Conservation (phyloP, 257 asterid species). For the Solanum sitiens region DNA sequence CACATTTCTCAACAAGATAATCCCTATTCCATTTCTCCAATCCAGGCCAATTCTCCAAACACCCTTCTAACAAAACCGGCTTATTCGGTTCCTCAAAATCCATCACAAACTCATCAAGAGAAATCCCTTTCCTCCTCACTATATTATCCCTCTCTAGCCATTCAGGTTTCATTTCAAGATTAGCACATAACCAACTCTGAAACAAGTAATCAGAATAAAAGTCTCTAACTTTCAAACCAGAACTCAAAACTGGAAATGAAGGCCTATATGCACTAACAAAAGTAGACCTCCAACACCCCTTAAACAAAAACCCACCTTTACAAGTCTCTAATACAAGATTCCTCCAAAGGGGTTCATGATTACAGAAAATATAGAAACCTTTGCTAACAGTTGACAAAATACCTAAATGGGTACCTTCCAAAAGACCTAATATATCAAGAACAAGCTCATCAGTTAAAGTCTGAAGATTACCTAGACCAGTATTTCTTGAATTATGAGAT, state of each 20-base stretch:
- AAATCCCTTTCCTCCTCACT: conserved; percentile 52
- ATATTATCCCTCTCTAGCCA: conserved; percentile 91
- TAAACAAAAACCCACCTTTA: conserved; percentile 49
- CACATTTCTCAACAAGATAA: conserved; percentile 45
- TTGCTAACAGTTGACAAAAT: conserved; percentile 76
- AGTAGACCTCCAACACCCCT: conserved; percentile 64
- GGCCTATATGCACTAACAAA: conserved; percentile 16
- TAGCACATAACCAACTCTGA: conserved; percentile 98
- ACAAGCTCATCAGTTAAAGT: conserved; percentile 78
- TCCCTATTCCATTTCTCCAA: conserved; percentile 70
- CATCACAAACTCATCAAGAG: conserved; percentile 59
- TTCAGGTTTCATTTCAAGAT: conserved; percentile 91
- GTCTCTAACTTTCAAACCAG: conserved; percentile 50
- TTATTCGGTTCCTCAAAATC: conserved; percentile 76
- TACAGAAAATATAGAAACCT: conserved; percentile 83
- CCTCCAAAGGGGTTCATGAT: conserved; percentile 93
- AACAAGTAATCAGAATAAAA: conserved; percentile 94
- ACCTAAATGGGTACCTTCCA: conserved; percentile 57
- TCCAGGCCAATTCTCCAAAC: conserved; percentile 70
- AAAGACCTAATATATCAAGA: conserved; percentile 68
- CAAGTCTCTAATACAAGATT: conserved; percentile 53
- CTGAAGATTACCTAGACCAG: conserved; percentile 69
- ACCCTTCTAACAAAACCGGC: conserved; percentile 83
- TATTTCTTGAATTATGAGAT: conserved; percentile 49
- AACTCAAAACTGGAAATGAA: conserved; percentile 17